phyloP scores from a whole-genome alignment of 2,329 filamentous ascomycete genomes.

The Cadophora luteo-olivacea region DNA sequence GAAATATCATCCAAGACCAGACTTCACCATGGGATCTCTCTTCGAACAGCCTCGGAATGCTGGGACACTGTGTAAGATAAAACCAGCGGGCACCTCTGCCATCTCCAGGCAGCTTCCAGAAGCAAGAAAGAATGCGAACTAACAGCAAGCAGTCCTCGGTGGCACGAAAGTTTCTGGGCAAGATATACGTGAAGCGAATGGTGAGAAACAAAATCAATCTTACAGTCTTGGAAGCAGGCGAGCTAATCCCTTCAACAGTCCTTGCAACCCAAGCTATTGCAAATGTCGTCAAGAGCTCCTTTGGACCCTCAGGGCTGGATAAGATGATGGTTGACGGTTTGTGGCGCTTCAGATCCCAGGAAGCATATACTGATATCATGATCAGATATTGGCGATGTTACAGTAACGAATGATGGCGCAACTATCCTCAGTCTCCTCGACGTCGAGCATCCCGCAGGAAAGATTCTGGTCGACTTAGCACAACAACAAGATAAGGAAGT shows the following conservation, averaged over 20 bases:
- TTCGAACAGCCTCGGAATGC: constrained; percentile 93
- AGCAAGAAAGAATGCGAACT: background rate
- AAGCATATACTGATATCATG: background rate
- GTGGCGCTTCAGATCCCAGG: background rate
- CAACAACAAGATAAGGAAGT: constrained; percentile 99
- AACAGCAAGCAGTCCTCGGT: constrained; percentile 18
- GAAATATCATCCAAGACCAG: constrained; percentile 30
- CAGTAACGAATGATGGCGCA: constrained; percentile 97
- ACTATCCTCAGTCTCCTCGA: constrained; percentile 95
- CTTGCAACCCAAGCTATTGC: constrained; percentile 95
- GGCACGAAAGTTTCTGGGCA: constrained; percentile 11
- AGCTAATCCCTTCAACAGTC: constrained; percentile 58
- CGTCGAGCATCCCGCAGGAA: constrained; percentile 96
- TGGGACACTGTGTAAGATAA: constrained; percentile 79
- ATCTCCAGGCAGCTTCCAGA: background rate
- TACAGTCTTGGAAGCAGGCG: constrained; percentile 14
- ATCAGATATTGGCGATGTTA: constrained; percentile 74
- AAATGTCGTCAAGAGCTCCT: constrained; percentile 99
- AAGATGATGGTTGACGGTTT: constrained; percentile 99
- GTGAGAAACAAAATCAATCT: background rate
- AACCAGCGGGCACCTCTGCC: background rate
- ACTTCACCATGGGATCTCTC: constrained; percentile 80
- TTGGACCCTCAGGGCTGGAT: constrained; percentile 94
- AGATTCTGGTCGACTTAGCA: constrained; percentile 96
- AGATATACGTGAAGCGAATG: constrained; percentile 3